Evolutionary conservation across 495 filamentous ascomycete genomes (phyloP).

Genomic region (Hyaloscypha variabilis): DNA sequence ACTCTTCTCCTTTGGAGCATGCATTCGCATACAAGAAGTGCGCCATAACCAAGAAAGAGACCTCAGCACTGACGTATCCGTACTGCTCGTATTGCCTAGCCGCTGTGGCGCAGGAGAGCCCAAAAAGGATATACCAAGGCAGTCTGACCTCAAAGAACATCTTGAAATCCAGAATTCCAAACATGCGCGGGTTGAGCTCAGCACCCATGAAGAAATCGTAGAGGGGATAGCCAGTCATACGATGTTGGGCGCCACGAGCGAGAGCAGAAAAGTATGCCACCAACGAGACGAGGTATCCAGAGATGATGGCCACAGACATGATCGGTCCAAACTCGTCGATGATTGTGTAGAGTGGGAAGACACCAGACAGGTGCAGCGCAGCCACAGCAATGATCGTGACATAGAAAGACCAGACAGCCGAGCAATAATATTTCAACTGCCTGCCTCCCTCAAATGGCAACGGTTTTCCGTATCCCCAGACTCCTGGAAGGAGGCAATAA

Average conservation of each 20-base stretch:
- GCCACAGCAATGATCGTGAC: constrained; percentile 70
- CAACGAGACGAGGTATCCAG: constrained; percentile 78
- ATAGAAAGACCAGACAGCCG: constrained; percentile 85
- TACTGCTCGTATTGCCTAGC: constrained; percentile 86
- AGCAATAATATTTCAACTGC: constrained; percentile 93
- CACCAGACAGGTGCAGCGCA: constrained; percentile 73
- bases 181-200: constrained; percentile 94
- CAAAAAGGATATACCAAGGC: constrained; percentile 93
- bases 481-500: constrained; percentile 84
- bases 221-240: constrained; percentile 89
- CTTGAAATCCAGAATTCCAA: constrained; percentile 93
- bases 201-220: constrained; percentile 99
- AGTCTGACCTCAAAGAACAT: constrained; percentile 99
- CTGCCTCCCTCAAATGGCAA: constrained; percentile 79
- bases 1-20: constrained; percentile 94
- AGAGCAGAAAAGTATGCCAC: constrained; percentile 85
- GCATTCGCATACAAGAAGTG: constrained; percentile 97
- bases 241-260: constrained; percentile 76
- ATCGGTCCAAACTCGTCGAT: constrained; percentile 95
- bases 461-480: constrained; percentile 82
- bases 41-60: constrained; percentile 86
- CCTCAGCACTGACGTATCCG: constrained; percentile 90
- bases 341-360: constrained; percentile 91
- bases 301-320: constrained; percentile 86
- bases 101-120: constrained; percentile 75